Percentiles rank a stretch among this genome's conserved stretches.
Evolutionary conservation across 2,329 filamentous ascomycete genomes (phyloP).

Genomic region (Paecilomyces dactylethromorphus): DNA sequence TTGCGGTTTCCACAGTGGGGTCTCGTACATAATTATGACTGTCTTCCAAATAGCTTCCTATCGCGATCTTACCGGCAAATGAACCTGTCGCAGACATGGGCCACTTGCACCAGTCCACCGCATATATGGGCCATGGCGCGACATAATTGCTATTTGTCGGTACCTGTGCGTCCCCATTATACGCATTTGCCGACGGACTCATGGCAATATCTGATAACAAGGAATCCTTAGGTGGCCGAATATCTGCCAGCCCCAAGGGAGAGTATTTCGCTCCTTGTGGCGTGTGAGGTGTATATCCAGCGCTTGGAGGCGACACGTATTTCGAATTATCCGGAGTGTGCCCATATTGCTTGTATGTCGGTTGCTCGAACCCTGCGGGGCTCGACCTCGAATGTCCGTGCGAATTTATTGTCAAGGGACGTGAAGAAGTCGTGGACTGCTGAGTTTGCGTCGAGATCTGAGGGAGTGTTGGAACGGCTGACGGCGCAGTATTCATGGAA

Average conservation of each 20-base stretch:
- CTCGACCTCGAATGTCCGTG: slow-evolving; percentile 82
- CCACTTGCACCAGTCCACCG: slow-evolving; percentile 99
- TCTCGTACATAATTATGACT: slow-evolving; percentile 86
- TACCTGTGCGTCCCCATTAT: slow-evolving; percentile 60
- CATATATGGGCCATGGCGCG: slow-evolving; percentile 91
- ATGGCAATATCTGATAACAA: slow-evolving; percentile 66
- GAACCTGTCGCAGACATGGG: slow-evolving; percentile 59
- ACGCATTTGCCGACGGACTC: slow-evolving; percentile 51
- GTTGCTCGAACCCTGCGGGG: slow-evolving; percentile 57
- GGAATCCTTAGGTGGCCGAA: slow-evolving; percentile 78
- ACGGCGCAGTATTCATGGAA: slow-evolving; percentile 52
- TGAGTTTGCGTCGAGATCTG: slow-evolving; percentile 39
- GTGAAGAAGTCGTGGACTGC: slow-evolving; percentile 55
- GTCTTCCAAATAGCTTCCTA: slow-evolving; percentile 95
- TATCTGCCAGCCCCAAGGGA: slow-evolving; percentile 84
- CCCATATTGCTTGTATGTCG: slow-evolving; percentile 57
- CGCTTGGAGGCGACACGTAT: slow-evolving; percentile 46
- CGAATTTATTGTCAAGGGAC: slow-evolving; percentile 57
- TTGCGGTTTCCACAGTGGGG: slow-evolving; percentile 2
- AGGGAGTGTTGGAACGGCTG: slow-evolving; percentile 51
- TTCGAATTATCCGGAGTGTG: slow-evolving; percentile 63
- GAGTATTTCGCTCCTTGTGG: slow-evolving; percentile 65
- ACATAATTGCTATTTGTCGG: slow-evolving; percentile 83
- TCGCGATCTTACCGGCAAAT: slow-evolving; percentile 82
- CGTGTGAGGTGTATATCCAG: slow-evolving; percentile 47